These are phyloP conservation scores for Phaeotremella skinneri DNA, from an alignment of 768 basidiomycete genomes.

Conservation along the genomic window DNA sequence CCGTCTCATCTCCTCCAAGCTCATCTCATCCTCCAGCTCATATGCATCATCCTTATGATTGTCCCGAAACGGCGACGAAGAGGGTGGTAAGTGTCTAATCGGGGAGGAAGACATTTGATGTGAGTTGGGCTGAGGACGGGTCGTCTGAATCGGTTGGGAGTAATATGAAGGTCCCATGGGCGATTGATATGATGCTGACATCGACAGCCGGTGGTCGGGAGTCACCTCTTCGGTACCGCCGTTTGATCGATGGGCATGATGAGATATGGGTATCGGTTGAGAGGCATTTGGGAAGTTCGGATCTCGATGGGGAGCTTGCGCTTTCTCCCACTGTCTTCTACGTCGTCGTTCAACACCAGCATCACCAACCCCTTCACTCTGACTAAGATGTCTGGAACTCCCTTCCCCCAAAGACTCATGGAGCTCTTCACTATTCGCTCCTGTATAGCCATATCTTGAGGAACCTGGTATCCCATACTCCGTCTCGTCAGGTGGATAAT, in stretches of 20 bases:
- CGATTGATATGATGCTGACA: not conserved
- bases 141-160: slow-evolving; percentile 21
- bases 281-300: slow-evolving; percentile 2
- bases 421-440: not conserved
- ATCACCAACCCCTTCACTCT: not conserved
- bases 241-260: not conserved
- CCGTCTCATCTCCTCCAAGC: slow-evolving; percentile 32
- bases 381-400: not conserved
- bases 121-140: not conserved
- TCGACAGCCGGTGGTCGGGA: not conserved
- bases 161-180: not conserved
- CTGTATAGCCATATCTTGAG: not conserved
- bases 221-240: not conserved
- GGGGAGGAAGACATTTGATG: slow-evolving; percentile 37
- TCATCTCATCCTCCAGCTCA: slow-evolving; percentile 13
- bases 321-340: slow-evolving; percentile 3
- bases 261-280: not conserved
- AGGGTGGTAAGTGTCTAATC: slow-evolving; percentile 33
- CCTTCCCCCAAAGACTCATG: not conserved
- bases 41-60: not conserved
- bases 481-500: not conserved
- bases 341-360: not conserved
- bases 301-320: slow-evolving; percentile 6
- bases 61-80: slow-evolving; percentile 30
- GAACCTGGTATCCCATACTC: not conserved